These are phyloP conservation scores for Lactarius indigo DNA, from an alignment of 768 basidiomycete genomes.

Conservation along the genomic window DNA sequence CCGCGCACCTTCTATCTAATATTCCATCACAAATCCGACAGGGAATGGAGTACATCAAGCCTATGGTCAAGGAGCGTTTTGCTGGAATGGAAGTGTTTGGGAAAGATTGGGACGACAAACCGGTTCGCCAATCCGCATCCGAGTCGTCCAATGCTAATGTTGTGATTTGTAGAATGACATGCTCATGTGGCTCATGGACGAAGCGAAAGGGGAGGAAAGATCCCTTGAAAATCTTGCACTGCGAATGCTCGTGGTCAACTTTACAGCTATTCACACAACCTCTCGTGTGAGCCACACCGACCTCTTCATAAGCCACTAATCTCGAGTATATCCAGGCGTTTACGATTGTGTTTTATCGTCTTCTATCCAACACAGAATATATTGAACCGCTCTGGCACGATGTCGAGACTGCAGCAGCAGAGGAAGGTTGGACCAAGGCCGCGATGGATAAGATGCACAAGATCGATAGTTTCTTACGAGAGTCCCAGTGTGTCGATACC, in stretches of 20 bases:
- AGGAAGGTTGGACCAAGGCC: slow-evolving; percentile 24
- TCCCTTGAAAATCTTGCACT: slow-evolving; percentile 29
- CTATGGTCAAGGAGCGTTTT: slow-evolving; percentile 6
- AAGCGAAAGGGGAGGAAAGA: slow-evolving; percentile 32
- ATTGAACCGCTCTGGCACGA: slow-evolving; percentile 28
- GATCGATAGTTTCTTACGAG: slow-evolving; percentile 30
- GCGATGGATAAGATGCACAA: slow-evolving; percentile 26
- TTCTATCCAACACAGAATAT: slow-evolving; percentile 29
- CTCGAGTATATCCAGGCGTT: not conserved
- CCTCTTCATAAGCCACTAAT: not conserved
- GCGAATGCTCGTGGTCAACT: slow-evolving; percentile 38
- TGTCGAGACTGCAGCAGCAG: slow-evolving; percentile 18
- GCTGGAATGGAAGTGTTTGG: not conserved
- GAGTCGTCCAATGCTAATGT: not conserved
- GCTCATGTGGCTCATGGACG: slow-evolving; percentile 41
- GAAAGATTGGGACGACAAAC: slow-evolving; percentile 9
- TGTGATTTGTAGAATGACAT: slow-evolving; percentile 35
- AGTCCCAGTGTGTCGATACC: slow-evolving; percentile 22
- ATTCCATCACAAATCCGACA: not conserved
- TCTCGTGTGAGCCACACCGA: slow-evolving; percentile 29
- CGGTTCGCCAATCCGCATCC: not conserved
- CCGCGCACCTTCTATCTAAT: not conserved
- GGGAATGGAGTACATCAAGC: not conserved
- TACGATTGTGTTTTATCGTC: slow-evolving; percentile 23
- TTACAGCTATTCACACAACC: slow-evolving; percentile 37